A percentile compares a stretch with the other conserved stretches of the same genome.
These are phyloP conservation scores for slime mould (Dictyostelium discoideum) DNA, from an alignment of 78 protist genomes.

Conservation along the genomic window dicty_2.7 NC_007089.4:6024001-6024500, in stretches of 20 bases:
- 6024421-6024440: neutral
- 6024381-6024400: no score
- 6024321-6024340: conserved; percentile 18
- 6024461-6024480: conserved; percentile 52
- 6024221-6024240: conserved; percentile 13
- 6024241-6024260: conserved; percentile 56
- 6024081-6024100: conserved; percentile 66
- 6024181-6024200: conserved; percentile 73
- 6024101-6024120: conserved; percentile 77
- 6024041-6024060: conserved; percentile 37
- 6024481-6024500: conserved; percentile 28
- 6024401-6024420: neutral
- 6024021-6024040: conserved; percentile 76
- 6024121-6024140: conserved; percentile 71
- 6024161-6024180: conserved; percentile 75
- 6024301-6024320: conserved; percentile 15
- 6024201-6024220: conserved; percentile 55
- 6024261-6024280: conserved; percentile 64
- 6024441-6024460: conserved; percentile 14
- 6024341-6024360: neutral
- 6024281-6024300: conserved; percentile 45
- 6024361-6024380: neutral
- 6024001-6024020: conserved; percentile 83
- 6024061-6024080: conserved; percentile 64
- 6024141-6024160: conserved; percentile 83